phyloP scores from a whole-genome alignment of 2,329 filamentous ascomycete genomes.

The Cercospora nicotianae region DNA sequence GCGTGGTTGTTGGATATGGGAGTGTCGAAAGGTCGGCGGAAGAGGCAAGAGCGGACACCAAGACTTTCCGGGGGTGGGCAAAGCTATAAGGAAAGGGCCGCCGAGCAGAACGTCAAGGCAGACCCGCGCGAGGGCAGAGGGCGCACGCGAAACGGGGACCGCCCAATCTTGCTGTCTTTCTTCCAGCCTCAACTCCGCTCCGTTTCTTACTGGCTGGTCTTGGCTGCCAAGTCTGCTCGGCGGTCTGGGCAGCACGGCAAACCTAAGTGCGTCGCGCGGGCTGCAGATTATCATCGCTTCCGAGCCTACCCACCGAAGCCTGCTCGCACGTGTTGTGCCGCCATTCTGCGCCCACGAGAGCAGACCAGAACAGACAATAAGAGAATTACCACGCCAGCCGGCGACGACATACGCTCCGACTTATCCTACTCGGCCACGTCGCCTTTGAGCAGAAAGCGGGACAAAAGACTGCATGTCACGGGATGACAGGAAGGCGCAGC shows the following conservation, averaged over 20 bases:
- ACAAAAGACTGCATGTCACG: background rate
- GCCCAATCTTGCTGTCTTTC: constrained; percentile 5
- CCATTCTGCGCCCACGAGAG: background rate
- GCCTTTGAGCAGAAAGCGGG: background rate
- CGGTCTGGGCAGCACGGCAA: background rate
- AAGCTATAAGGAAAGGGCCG: constrained; percentile 9
- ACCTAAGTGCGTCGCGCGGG: background rate
- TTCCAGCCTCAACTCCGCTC: constrained; percentile 4
- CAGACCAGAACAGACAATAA: background rate
- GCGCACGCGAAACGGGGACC: constrained; percentile 8
- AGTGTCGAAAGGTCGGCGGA: background rate
- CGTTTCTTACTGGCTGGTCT: background rate
- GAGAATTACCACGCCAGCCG: background rate
- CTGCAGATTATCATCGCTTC: constrained; percentile 5
- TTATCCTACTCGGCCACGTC: background rate
- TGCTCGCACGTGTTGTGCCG: background rate
- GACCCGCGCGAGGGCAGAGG: background rate
- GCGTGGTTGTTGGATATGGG: background rate
- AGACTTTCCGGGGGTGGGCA: constrained; percentile 8
- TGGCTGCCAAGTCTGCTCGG: constrained; percentile 6
- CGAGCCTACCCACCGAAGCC: background rate
- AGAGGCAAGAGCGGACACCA: constrained; percentile 11
- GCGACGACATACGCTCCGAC: background rate
- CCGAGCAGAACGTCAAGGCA: background rate
- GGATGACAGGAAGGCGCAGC: background rate